phyloP scores from a whole-genome alignment of 345 rosid species.

The Mallotus nudiflorus region DNA sequence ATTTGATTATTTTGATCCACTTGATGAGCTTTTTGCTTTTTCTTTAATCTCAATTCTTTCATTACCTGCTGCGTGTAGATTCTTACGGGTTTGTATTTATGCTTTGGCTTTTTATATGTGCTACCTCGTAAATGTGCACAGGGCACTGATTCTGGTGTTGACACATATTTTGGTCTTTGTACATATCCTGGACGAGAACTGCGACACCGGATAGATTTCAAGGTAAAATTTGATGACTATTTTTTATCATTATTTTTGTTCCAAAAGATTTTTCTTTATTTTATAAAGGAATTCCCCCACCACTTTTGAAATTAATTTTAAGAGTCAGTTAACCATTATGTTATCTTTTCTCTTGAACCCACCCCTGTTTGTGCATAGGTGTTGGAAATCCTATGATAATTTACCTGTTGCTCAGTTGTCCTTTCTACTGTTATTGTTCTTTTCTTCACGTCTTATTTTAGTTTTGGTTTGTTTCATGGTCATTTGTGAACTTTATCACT shows the following conservation, averaged over 20 bases:
- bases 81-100: not conserved
- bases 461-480: not conserved
- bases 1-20: not conserved
- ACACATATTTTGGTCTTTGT: constrained; percentile 89
- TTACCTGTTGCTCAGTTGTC: not conserved
- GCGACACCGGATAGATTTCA: constrained; percentile 80
- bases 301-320: not conserved
- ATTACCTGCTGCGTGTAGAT: not conserved
- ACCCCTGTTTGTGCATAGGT: not conserved
- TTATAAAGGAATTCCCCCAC: not conserved
- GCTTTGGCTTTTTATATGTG: not conserved
- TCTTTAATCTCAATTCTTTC: not conserved
- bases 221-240: constrained; percentile 47
- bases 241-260: not conserved
- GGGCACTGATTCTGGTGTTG: constrained; percentile 92
- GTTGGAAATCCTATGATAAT: not conserved
- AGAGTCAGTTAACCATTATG: not conserved
- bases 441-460: not conserved
- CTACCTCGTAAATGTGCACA: constrained; percentile 26
- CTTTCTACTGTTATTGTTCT: not conserved
- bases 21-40: not conserved
- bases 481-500: not conserved
- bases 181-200: constrained; percentile 84
- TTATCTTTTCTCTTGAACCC: not conserved
- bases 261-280: not conserved